Evolutionary conservation across 768 basidiomycete genomes (phyloP), one percentile per base, ranked within the genome.

Genomic region (Coprinopsis strossmayeri): DNA sequence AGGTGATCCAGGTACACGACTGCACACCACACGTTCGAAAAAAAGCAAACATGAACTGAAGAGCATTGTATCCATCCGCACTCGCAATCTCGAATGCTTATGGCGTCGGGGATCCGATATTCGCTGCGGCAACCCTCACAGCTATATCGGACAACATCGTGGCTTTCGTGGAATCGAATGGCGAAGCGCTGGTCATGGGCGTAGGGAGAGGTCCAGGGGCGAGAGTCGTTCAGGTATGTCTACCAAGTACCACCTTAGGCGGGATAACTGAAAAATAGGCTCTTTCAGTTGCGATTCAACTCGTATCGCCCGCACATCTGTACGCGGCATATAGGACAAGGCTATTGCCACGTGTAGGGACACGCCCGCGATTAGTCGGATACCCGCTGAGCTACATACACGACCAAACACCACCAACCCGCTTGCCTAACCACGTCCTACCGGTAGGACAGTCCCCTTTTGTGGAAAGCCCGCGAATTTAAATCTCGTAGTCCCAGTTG

Each of bases 31-130:
- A 0, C 80, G 82, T 1, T 81, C 81, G 0, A 83, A 82, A 61
- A 89, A 86, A 61, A 87, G 82, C 51, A 84, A 81, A 56, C 82
- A 88, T 45, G 94, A 93, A 0, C 71, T 96, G 38, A 95, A 92
- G 75, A 94, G 94, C 1, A 90, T 97, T 51, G 76, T 97, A 35
- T 92, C n/a, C n/a, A n/a, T n/a, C 93, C 3, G 68, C 91, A 0
- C 66, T 98, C 3, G 80, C 88, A 0, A 91, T 96, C 62, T 82
- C 80, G 15, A 73, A 82, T 0, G 68, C 71, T 7, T 75, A 78
- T 42, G 79, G 79, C 39, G 69, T 51, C 5, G 61, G 59, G 0
- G 81, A 81, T 34, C 66, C 59, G 5, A 64, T 84, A 12, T 93
- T 81, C 54, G 92, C 91, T 0, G 91, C 89, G 5, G 92, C 91